Evolutionary conservation across 495 filamentous ascomycete genomes (phyloP), one percentile per base, ranked within the genome.

Genomic region (Polyplosphaeria fusca): DNA sequence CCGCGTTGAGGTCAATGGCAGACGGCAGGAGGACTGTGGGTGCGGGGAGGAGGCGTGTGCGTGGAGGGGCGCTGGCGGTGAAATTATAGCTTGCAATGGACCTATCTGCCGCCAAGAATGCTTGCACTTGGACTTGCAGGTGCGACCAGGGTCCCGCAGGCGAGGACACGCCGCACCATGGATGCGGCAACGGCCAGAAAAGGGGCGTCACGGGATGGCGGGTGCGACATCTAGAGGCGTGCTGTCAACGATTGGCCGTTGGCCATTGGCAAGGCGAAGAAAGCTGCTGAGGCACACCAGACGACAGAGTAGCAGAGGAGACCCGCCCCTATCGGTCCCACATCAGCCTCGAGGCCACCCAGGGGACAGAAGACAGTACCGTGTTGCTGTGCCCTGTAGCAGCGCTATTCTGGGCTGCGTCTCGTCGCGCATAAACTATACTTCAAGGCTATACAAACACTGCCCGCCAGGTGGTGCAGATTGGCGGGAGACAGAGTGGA

Each of bases 1-100:
- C 12, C 37, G 47, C 11, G 44, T 9, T 22, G 9, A 47, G n/a
- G 40, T 49, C 49, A 61, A 61, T 57, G 32, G 47, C 41, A 26
- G 23, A 37, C n/a, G 26, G 7, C 32, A 18, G 16, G 28, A 13
- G 24, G 48, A 25, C 35, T 16, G 11, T 13, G 30, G 22, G 50
- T 1, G 51, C n/a, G 16, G 20, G 16, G 30, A 18, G 24, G n/a
- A n/a, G 37, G 25, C n/a, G 50, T 53, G 40, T 47, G 24, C 20
- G 39, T 18, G 18, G 9, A 20, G 18, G 43, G 25, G 30, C 14
- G 44, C 25, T 52, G 52, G 22, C 30, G 39, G 51, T 24, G 48
- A 20, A 54, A 44, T 28, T 55, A 55, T 46, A 45, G 43, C 28
- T 30, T 23, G 32, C 11, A n/a, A 24, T 23, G n/a, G 52, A 55